Base-by-base conservation (phyloP, 129 eudicot species). In the Artemisia annua region DNA sequence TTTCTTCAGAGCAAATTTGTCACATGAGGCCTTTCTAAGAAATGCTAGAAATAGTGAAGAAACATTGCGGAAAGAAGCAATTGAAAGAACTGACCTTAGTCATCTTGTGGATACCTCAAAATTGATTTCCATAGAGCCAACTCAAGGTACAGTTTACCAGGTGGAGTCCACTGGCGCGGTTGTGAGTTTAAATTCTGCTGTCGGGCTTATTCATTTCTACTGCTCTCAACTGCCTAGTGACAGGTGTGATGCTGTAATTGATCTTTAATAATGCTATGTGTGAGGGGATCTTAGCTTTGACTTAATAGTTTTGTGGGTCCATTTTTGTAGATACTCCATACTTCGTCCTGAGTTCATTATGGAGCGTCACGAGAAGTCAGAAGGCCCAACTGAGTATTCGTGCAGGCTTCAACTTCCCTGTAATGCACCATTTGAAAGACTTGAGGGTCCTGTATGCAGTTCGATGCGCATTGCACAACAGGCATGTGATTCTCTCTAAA, bases 371-470 rank as follows among this genome's bases (percentile, higher is more conserved):
- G 99, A 94, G 78, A 94, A 84, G 85, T 80, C 84, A 39, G 97
- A 86, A 56, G 85, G 88, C 39, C 82, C 94, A 28, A 81, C 86
- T 24, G 99, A 90, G 69, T 94, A 83, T 76, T 94, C 99, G 53
- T 94, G 99, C 83, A 90, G 95, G 86, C 96, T 94, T 78, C 97
- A 94, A 71, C 99, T 94, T 72, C 99, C 99, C 59, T 94, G 99
- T 77, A 94, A 94, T 85, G 99, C 99, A 26, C 97, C 97, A 44
- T 94, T 94, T 70, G 97, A 94, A 82, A 83, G 83, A 70, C 91
- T 94, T 68, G 99, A 90, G 86, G 99, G 99, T 51, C 99, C 97
- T 78, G 82, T 87, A 39, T 90, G 99, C 90, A 83, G 85, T 71
- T 94, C 99, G 58, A 90, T 94, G 97, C 97, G 97, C 63, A 87